phyloP scores from a whole-genome alignment of 495 filamentous ascomycete genomes.

The Penicillium riverlandense region DNA sequence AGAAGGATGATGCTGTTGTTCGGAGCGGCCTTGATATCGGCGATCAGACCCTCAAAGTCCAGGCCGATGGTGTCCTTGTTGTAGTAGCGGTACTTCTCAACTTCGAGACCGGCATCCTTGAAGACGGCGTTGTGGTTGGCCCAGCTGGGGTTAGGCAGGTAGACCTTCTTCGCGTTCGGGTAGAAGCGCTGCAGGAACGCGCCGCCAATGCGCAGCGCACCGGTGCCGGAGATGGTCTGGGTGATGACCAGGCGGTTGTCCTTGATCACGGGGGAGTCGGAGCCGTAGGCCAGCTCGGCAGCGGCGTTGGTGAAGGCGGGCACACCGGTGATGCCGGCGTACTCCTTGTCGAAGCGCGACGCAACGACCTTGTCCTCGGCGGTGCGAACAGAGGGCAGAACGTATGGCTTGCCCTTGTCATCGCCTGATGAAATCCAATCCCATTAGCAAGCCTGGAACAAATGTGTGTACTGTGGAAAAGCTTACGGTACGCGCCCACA shows the following conservation, averaged over 20 bases:
- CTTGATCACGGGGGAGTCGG: conserved; percentile 65
- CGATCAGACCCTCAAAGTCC: conserved; percentile 90
- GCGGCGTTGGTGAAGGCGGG: conserved; percentile 90
- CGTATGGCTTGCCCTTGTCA: conserved; percentile 93
- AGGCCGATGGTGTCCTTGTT: conserved; percentile 97
- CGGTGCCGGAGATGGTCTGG: conserved; percentile 96
- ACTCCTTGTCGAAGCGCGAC: conserved; percentile 84
- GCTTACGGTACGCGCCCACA: conserved; percentile 51
- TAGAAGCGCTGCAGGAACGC: conserved; percentile 89
- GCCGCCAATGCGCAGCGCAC: conserved; percentile 88
- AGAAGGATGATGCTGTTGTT: conserved; percentile 82
- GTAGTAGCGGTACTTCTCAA: conserved; percentile 96
- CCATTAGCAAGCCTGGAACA: conserved; percentile 7
- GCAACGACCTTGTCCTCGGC: conserved; percentile 84
- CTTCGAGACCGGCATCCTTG: conserved; percentile 82
- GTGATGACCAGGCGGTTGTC: conserved; percentile 82
- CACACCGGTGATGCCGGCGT: conserved; percentile 93
- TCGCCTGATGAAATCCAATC: conserved; percentile 50
- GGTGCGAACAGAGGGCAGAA: conserved; percentile 83
- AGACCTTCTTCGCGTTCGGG: conserved; percentile 85
- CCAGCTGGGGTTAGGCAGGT: conserved; percentile 94
- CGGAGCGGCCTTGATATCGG: conserved; percentile 84
- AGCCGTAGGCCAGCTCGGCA: conserved; percentile 81
- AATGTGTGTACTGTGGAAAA: background rate
- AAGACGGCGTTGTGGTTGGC: conserved; percentile 97